Conservation (phyloP, 2,329 filamentous ascomycete genomes). For the Phialemonium atrogriseum region DNA sequence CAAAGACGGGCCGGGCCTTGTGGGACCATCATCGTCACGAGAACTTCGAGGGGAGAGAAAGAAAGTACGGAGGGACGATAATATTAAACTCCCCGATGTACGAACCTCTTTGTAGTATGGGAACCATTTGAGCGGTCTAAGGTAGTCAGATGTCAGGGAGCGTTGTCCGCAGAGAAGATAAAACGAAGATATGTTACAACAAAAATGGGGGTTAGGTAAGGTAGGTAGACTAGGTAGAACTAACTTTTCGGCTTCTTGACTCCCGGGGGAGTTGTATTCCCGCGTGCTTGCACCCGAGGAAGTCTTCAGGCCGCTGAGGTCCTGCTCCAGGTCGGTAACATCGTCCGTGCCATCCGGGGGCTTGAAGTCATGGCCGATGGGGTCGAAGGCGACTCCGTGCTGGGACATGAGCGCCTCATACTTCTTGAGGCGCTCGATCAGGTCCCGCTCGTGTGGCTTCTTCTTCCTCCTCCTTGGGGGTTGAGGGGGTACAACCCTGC, state of each 20-base stretch:
- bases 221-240: constrained; percentile 4
- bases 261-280: too few species aligned
- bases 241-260: constrained; percentile 18
- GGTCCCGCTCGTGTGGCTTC: constrained; percentile 60
- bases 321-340: constrained; percentile 47
- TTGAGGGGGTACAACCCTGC: constrained; percentile 48
- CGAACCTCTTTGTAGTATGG: constrained; percentile 43
- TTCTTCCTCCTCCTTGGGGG: constrained; percentile 51
- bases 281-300: too few species aligned
- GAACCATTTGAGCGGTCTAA: constrained; percentile 38
- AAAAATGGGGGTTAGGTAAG: constrained; percentile 14
- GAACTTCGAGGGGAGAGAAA: too few species aligned
- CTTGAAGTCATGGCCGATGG: constrained; percentile 46
- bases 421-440: constrained; percentile 59
- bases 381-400: constrained; percentile 61
- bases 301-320: constrained; percentile 46
- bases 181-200: too few species aligned
- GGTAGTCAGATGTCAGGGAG: constrained; percentile 10
- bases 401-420: constrained; percentile 61
- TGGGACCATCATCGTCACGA: too few species aligned
- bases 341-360: constrained; percentile 36
- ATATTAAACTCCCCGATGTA: too few species aligned
- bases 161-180: too few species aligned
- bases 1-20: too few species aligned
- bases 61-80: not conserved